Conservation (phyloP, 805 yeast genomes). For the Tetrapisispora iriomotensis region DNA sequence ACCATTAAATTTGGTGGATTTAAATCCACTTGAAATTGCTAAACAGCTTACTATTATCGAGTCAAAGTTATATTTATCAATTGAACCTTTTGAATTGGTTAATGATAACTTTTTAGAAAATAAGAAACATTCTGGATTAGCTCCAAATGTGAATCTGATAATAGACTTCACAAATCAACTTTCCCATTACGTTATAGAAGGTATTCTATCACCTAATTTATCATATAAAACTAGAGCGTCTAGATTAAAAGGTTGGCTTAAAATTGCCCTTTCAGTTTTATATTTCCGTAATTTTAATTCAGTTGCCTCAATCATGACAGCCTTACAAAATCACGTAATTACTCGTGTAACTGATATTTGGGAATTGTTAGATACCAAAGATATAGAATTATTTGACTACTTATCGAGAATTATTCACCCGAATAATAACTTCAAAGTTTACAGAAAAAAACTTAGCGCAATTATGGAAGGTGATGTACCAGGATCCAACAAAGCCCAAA, state of each 20-base stretch:
- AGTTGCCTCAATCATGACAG: slow-evolving; percentile 66
- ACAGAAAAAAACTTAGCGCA: slow-evolving; percentile 52
- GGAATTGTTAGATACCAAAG: slow-evolving; percentile 49
- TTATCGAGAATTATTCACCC: slow-evolving; percentile 65
- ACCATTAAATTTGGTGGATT: slow-evolving; percentile 28
- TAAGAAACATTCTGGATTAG: slow-evolving; percentile 45
- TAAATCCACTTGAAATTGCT: slow-evolving; percentile 65
- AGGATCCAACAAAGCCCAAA: slow-evolving; percentile 7
- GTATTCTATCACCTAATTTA: slow-evolving; percentile 45
- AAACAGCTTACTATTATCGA: slow-evolving; percentile 70
- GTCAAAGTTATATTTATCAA: slow-evolving; percentile 51
- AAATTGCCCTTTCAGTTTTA: slow-evolving; percentile 60
- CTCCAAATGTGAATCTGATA: slow-evolving; percentile 55
- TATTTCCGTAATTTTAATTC: slow-evolving; percentile 71
- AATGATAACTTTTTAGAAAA: slow-evolving; percentile 55
- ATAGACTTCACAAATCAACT: slow-evolving; percentile 61
- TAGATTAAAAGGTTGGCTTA: slow-evolving; percentile 60
- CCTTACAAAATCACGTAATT: slow-evolving; percentile 62
- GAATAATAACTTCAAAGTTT: slow-evolving; percentile 59
- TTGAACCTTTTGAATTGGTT: slow-evolving; percentile 56
- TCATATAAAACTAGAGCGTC: slow-evolving; percentile 40
- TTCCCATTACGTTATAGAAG: slow-evolving; percentile 64
- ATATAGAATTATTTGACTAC: slow-evolving; percentile 51
- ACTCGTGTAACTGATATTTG: slow-evolving; percentile 54
- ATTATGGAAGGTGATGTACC: slow-evolving; percentile 35